Percentiles rank a stretch among this genome's conserved stretches.
Evolutionary conservation across 176 grass and related monocot genomes (phyloP).

Genomic region (Sorghum bicolor): DNA sequence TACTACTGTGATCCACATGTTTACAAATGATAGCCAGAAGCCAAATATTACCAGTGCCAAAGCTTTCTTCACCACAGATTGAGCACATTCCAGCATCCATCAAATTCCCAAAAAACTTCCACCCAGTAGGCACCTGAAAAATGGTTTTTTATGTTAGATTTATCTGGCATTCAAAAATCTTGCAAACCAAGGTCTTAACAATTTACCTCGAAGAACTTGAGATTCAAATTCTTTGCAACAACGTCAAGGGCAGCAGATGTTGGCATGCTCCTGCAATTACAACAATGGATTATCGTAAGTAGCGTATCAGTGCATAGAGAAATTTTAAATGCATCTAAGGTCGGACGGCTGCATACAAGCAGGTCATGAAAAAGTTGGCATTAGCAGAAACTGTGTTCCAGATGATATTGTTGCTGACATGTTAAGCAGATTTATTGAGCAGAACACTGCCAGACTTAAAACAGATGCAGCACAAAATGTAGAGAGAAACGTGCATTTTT

Average conservation of each 20-base stretch:
- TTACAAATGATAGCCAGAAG: background rate
- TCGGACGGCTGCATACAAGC: background rate
- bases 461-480: background rate
- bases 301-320: background rate
- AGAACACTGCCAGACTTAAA: background rate
- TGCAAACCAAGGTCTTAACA: conserved; percentile 6
- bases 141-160: conserved; percentile 27
- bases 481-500: background rate
- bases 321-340: background rate
- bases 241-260: conserved; percentile 99
- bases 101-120: conserved; percentile 99
- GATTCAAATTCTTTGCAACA: conserved; percentile 86
- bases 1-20: background rate
- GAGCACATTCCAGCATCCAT: conserved; percentile 99
- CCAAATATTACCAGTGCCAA: conserved; percentile 83
- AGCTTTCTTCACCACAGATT: conserved; percentile 99
- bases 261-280: conserved; percentile 92
- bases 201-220: conserved; percentile 98
- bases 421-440: background rate
- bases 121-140: conserved; percentile 94
- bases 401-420: background rate
- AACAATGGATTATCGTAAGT: conserved; percentile 29
- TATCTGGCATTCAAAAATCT: background rate
- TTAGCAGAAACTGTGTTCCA: background rate
- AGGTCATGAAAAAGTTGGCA: background rate